Percentiles rank a stretch among this genome's conserved stretches.
phyloP scores from a whole-genome alignment of 2,329 filamentous ascomycete species.

The Pseudocercospora eumusae region DNA sequence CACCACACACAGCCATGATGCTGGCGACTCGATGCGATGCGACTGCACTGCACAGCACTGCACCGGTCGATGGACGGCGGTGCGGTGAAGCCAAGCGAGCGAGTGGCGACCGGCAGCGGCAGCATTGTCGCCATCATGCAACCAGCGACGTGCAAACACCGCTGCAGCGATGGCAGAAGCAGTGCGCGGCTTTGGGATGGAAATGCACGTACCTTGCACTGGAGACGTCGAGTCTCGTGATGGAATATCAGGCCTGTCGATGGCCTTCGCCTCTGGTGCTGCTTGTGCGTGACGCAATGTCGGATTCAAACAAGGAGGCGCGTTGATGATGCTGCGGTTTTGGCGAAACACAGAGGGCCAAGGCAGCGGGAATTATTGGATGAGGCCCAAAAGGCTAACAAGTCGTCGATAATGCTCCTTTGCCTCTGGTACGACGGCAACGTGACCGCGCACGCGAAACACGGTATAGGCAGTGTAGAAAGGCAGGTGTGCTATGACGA shows the following conservation, averaged over 20 bases:
- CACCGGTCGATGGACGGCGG: neutral
- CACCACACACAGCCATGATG: neutral
- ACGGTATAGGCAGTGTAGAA: constrained; percentile 4
- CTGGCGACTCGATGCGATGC: neutral
- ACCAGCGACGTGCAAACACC: neutral
- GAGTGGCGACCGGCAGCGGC: neutral
- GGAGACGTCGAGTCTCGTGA: neutral
- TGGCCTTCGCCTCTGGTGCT: neutral
- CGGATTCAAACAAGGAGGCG: constrained; percentile 5
- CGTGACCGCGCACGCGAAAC: constrained; percentile 12
- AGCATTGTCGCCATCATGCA: neutral
- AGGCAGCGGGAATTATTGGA: neutral
- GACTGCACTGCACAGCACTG: too few relatives aligned
- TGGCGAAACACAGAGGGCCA: neutral
- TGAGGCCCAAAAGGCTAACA: neutral
- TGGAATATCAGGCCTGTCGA: constrained; percentile 7
- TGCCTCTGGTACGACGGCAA: neutral
- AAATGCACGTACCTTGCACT: neutral
- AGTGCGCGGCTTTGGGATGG: neutral
- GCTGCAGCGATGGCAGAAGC: neutral
- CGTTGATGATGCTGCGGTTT: neutral
- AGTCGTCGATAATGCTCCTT: constrained; percentile 1
- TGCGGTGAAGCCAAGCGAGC: neutral
- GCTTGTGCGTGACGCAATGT: constrained; percentile 9
- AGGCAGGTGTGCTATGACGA: constrained; percentile 7